Evolutionary conservation across 495 filamentous ascomycete species (phyloP).

Genomic region (Bryoglossum gracile): DNA sequence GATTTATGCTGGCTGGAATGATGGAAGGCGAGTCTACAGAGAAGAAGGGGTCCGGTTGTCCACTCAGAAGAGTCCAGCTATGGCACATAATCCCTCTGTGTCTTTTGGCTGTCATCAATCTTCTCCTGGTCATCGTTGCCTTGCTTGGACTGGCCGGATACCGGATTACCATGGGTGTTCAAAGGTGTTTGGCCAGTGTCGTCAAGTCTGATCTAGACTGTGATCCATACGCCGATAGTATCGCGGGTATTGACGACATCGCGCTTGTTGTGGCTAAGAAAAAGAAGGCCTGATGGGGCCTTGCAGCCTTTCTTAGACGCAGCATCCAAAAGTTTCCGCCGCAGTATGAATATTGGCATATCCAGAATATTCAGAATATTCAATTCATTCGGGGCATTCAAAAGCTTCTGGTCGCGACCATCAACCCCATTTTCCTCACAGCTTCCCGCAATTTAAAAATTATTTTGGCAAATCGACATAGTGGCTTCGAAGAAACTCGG

Average conservation of each 20-base stretch:
- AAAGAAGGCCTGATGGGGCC: neutral
- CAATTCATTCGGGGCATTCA: too few species aligned
- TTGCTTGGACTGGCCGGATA: conserved; percentile 22
- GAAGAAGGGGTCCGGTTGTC: conserved; percentile 18
- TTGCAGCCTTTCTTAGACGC: neutral
- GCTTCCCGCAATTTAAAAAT: conserved; percentile 28
- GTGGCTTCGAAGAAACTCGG: conserved; percentile 42
- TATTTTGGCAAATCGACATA: conserved; percentile 42
- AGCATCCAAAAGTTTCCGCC: too few species aligned
- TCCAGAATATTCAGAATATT: too few species aligned
- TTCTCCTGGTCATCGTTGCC: conserved; percentile 22
- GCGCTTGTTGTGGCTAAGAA: neutral
- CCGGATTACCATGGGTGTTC: conserved; percentile 16
- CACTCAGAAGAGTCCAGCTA: conserved; percentile 22
- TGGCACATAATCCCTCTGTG: conserved; percentile 25
- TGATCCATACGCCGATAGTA: conserved; percentile 10
- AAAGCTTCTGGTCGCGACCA: too few species aligned
- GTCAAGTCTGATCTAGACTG: conserved; percentile 9
- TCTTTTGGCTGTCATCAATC: conserved; percentile 22
- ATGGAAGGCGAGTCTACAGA: conserved; percentile 14
- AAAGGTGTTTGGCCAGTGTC: conserved; percentile 6
- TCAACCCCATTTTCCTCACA: too few species aligned
- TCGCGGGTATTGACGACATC: conserved; percentile 6
- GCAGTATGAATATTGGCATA: too few species aligned
- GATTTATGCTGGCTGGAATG: conserved; percentile 20